phyloP scores from a whole-genome alignment of 2,329 filamentous ascomycete genomes.

The Didymella pinodella region DNA sequence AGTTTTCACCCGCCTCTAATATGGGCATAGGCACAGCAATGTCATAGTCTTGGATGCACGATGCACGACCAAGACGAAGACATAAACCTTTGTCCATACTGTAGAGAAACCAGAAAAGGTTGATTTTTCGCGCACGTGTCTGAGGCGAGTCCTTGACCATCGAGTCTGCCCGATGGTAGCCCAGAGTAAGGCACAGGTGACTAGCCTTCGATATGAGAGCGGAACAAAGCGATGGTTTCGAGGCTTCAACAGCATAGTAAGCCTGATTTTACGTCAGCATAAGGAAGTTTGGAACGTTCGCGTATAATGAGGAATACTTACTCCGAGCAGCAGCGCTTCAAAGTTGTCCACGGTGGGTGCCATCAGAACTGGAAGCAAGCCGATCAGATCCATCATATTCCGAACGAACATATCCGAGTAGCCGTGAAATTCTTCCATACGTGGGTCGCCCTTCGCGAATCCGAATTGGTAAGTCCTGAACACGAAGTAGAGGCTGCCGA shows the following conservation, averaged over 20 bases:
- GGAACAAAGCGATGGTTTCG: slow-evolving; percentile 46
- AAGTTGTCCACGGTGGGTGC: slow-evolving; percentile 46
- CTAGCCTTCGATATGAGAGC: slow-evolving; percentile 50
- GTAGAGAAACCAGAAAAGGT: slow-evolving; percentile 51
- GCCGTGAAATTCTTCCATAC: slow-evolving; percentile 26
- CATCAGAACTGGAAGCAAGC: slow-evolving; percentile 43
- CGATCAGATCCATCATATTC: slow-evolving; percentile 39
- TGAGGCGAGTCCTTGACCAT: slow-evolving; percentile 17
- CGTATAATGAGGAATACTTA: not conserved
- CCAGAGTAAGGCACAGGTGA: slow-evolving; percentile 46
- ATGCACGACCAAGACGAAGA: slow-evolving; percentile 47
- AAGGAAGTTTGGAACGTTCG: not conserved
- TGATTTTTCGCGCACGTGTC: slow-evolving; percentile 19
- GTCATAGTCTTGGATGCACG: slow-evolving; percentile 47
- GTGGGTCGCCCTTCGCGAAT: slow-evolving; percentile 26
- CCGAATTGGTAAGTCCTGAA: slow-evolving; percentile 46
- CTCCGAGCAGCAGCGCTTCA: slow-evolving; percentile 47
- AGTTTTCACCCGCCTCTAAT: slow-evolving; percentile 18
- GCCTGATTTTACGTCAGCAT: slow-evolving; percentile 18
- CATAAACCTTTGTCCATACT: slow-evolving; percentile 50
- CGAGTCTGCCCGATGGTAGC: slow-evolving; percentile 41
- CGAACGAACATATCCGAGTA: slow-evolving; percentile 37
- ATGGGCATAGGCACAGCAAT: slow-evolving; percentile 33
- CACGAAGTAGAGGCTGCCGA: slow-evolving; percentile 49
- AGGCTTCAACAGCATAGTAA: slow-evolving; percentile 46